Percentiles rank a stretch among this genome's conserved stretches.
Conservation (phyloP, 805 yeast genomes). For the Maudiozyma serrabonitensis region DNA sequence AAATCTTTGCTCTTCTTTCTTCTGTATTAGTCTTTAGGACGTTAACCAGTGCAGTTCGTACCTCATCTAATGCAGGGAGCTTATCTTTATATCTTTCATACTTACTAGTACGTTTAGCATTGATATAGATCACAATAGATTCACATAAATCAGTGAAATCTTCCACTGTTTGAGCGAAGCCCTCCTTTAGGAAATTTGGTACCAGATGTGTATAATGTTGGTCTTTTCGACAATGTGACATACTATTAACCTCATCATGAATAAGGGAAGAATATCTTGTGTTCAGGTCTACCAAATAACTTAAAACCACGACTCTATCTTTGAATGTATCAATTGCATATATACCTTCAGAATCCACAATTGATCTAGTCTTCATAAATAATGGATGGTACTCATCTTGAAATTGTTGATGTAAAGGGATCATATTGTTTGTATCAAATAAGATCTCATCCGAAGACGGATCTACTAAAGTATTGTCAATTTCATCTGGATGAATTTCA, state of each 20-base stretch:
- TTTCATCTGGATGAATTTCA: slow-evolving; percentile 1
- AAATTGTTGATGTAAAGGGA: slow-evolving; percentile 9
- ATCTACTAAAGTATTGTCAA: slow-evolving; percentile 10
- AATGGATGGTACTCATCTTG: slow-evolving; percentile 19
- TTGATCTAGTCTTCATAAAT: slow-evolving; percentile 6
- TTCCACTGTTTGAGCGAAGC: slow-evolving; percentile 14
- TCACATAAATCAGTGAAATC: slow-evolving; percentile 20
- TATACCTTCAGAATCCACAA: slow-evolving; percentile 19
- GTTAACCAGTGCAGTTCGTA: slow-evolving; percentile 11
- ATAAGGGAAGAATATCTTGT: slow-evolving; percentile 17
- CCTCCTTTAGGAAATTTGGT: slow-evolving; percentile 19
- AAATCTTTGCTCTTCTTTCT: slow-evolving; percentile 5
- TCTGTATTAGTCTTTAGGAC: not conserved
- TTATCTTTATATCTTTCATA: slow-evolving; percentile 18
- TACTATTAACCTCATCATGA: slow-evolving; percentile 21
- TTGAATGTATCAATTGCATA: slow-evolving; percentile 16
- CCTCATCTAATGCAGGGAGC: slow-evolving; percentile 12
- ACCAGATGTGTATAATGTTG: slow-evolving; percentile 23
- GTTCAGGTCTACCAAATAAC: slow-evolving; percentile 19
- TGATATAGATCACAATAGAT: slow-evolving; percentile 16
- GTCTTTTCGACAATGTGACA: slow-evolving; percentile 22
- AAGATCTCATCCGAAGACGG: slow-evolving; percentile 13
- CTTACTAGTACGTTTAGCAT: slow-evolving; percentile 18
- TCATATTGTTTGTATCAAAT: slow-evolving; percentile 13
- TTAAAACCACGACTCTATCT: slow-evolving; percentile 20